Percentiles rank a stretch among this genome's conserved stretches.
Evolutionary conservation across 2,329 filamentous ascomycete genomes (phyloP).

Genomic region (Seiridium cupressi): DNA sequence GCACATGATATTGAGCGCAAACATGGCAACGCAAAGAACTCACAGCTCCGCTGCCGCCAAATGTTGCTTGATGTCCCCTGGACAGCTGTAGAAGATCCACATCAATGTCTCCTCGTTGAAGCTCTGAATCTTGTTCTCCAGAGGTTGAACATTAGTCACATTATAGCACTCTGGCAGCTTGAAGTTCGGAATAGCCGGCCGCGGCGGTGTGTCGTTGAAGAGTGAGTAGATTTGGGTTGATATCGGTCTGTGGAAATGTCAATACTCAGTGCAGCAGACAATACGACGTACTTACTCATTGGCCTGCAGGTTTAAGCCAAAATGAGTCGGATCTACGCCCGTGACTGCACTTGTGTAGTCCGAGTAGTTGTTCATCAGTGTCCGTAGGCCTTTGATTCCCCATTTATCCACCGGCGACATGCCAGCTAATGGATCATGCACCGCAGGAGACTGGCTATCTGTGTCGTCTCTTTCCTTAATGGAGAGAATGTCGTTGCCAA

Average conservation of each 20-base stretch:
- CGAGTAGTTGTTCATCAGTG: constrained; percentile 62
- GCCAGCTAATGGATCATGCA: constrained; percentile 57
- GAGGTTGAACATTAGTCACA: constrained; percentile 63
- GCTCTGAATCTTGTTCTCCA: constrained; percentile 63
- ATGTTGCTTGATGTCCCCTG: constrained; percentile 61
- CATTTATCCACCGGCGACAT: constrained; percentile 64
- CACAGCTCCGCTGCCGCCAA: constrained; percentile 64
- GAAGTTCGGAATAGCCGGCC: constrained; percentile 56
- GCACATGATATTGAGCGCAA: neutral
- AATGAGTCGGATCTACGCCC: constrained; percentile 55
- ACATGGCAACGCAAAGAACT: constrained; percentile 21
- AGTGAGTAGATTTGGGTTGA: constrained; percentile 61
- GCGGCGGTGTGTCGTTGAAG: constrained; percentile 58
- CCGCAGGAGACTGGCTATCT: constrained; percentile 35
- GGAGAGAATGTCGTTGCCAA: constrained; percentile 41
- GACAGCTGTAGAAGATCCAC: constrained; percentile 69
- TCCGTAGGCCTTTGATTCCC: constrained; percentile 62
- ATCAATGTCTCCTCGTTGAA: constrained; percentile 70
- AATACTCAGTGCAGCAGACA: constrained; percentile 2
- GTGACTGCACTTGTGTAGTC: constrained; percentile 61
- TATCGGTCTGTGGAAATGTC: constrained; percentile 41
- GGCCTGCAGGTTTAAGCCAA: constrained; percentile 58
- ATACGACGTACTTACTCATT: constrained; percentile 48
- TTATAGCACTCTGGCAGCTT: constrained; percentile 65
- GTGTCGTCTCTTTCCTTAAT: constrained; percentile 43